Conservation (phyloP, 805 yeast genomes). For the Kazachstania africana region DNA sequence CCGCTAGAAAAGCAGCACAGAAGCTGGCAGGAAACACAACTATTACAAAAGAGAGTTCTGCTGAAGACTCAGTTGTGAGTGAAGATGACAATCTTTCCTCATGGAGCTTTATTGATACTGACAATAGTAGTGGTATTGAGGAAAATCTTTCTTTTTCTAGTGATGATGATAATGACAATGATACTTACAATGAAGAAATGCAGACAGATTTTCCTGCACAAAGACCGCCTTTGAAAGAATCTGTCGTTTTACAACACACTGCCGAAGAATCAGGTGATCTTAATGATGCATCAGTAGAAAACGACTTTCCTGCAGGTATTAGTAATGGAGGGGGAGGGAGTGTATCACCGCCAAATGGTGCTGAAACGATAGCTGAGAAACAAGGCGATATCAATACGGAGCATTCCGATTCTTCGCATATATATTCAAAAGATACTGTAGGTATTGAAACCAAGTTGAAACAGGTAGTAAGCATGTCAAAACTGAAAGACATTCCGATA, state of each 20-base stretch:
- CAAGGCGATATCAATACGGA: background rate
- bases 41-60: constrained; percentile 1
- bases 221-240: too few relatives aligned
- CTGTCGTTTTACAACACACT: background rate
- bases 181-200: background rate
- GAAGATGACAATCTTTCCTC: constrained; percentile 1
- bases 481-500: too few relatives aligned
- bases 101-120: too few relatives aligned
- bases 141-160: constrained; percentile 1
- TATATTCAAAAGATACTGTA: background rate
- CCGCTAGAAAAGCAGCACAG: constrained; percentile 23
- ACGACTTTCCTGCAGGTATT: background rate
- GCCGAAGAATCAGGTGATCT: background rate
- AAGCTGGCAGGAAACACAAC: constrained; percentile 9
- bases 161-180: background rate
- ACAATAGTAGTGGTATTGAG: background rate
- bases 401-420: background rate
- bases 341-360: background rate
- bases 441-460: background rate
- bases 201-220: too few relatives aligned
- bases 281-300: background rate
- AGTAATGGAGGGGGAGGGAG: background rate
- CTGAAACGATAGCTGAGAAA: background rate
- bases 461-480: too few relatives aligned
- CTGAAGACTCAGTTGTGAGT: constrained; percentile 1